A percentile compares a stretch with the other conserved stretches of the same genome.
These are phyloP conservation scores for Geopyxis carbonaria DNA, from an alignment of 495 filamentous ascomycete species.

Conservation along the genomic window DNA sequence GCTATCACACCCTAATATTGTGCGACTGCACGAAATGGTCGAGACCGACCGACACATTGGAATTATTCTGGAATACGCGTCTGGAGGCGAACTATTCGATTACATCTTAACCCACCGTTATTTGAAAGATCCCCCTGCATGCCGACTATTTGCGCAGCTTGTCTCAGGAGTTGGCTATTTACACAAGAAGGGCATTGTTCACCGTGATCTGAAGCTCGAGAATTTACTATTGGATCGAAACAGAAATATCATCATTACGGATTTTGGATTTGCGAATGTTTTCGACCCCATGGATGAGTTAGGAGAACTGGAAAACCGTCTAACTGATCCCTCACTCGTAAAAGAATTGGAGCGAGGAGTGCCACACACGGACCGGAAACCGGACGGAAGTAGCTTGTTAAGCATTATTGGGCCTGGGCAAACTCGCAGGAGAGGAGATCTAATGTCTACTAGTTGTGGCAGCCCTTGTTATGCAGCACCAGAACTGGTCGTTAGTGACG, in stretches of 20 bases:
- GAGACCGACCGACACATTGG: constrained; percentile 92
- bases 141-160: constrained; percentile 85
- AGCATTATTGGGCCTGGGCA: constrained; percentile 24
- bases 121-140: constrained; percentile 78
- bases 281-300: constrained; percentile 83
- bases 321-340: constrained; percentile 33
- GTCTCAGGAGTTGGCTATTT: constrained; percentile 95
- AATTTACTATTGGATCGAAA: constrained; percentile 92
- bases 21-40: constrained; percentile 93
- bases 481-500: constrained; percentile 94
- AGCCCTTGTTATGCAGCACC: constrained; percentile 92
- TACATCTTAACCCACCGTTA: constrained; percentile 94
- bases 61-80: constrained; percentile 96
- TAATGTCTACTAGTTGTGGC: constrained; percentile 69
- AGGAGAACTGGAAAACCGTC: constrained; percentile 69
- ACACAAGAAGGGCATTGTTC: constrained; percentile 97
- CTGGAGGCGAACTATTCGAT: constrained; percentile 93
- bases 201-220: constrained; percentile 92
- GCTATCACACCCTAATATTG: constrained; percentile 88
- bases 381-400: constrained; percentile 22
- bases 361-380: constrained; percentile 18
- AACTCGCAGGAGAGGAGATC: constrained; percentile 43
- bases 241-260: constrained; percentile 97
- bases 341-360: constrained; percentile 27
- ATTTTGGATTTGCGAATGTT: constrained; percentile 98